A percentile compares a stretch with the other conserved stretches of the same genome.
Conservation (phyloP, 257 asterid species). For the Plantago ovata region DNA sequence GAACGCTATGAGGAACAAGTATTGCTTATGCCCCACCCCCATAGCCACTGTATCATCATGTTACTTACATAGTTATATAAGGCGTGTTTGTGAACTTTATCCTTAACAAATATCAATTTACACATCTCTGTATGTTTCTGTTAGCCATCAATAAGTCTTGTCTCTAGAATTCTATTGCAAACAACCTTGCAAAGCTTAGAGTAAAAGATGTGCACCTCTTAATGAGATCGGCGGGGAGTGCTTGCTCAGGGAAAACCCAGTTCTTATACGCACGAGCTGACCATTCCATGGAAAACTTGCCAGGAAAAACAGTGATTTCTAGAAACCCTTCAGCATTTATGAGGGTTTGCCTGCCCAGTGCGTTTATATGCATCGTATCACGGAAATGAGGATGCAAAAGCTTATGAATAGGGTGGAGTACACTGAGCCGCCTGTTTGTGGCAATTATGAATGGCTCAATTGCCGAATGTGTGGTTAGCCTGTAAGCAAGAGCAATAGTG, state of each 20-base stretch:
- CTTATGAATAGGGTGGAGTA: conserved; percentile 78
- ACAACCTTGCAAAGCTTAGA: conserved; percentile 1
- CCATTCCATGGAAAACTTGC: conserved; percentile 57
- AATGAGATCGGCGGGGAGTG: conserved; percentile 76
- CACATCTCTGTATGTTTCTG: no score
- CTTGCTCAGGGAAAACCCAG: conserved; percentile 71
- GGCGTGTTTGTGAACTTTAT: no score
- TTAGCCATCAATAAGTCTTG: no score
- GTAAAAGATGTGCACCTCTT: conserved; percentile 41
- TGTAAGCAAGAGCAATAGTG: conserved; percentile 14
- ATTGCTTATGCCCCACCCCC: no score
- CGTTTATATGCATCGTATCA: conserved; percentile 73
- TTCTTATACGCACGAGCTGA: conserved; percentile 45
- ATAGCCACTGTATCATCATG: no score
- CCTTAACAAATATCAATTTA: no score
- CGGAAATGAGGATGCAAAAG: conserved; percentile 75
- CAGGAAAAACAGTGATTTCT: conserved; percentile 57
- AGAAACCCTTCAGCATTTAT: conserved; percentile 61
- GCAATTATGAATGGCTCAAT: conserved; percentile 82
- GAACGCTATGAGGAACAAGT: no score
- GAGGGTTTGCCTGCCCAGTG: conserved; percentile 57
- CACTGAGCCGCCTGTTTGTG: conserved; percentile 66
- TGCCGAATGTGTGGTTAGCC: conserved; percentile 70
- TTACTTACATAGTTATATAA: no score
- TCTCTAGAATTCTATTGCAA: not conserved